These are phyloP conservation scores for Backusella parvicylindrica DNA, from an alignment of 192 early-diverging fungal species.

Conservation along the genomic window DNA sequence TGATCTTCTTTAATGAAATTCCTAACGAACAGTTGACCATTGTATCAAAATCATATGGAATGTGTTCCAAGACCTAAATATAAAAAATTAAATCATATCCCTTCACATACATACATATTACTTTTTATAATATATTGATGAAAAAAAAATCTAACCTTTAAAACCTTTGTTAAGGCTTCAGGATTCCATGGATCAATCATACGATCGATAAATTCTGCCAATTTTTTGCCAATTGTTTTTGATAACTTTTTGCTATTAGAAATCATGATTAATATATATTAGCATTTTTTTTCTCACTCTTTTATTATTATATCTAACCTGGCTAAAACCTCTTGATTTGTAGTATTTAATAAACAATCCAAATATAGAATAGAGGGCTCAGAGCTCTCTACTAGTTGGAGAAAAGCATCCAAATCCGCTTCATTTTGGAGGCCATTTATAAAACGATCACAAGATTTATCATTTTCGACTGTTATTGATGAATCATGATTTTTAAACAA, in stretches of 20 bases:
- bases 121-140: not conserved
- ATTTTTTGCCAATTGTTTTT: not conserved
- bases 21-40: not conserved
- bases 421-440: not conserved
- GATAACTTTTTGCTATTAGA: not conserved
- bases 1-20: not conserved
- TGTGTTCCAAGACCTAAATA: not conserved
- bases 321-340: not conserved
- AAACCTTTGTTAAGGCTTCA: not conserved
- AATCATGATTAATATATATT: not conserved
- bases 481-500: not conserved
- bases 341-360: not conserved
- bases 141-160: not conserved
- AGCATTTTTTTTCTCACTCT: not conserved
- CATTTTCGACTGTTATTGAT: not conserved
- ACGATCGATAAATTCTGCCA: not conserved
- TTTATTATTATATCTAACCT: not conserved
- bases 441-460: not conserved
- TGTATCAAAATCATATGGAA: not conserved
- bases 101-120: not conserved
- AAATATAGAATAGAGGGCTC: not conserved
- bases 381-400: not conserved
- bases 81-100: not conserved
- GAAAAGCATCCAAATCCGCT: not conserved
- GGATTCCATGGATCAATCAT: not conserved